Evolutionary conservation across 2,329 filamentous ascomycete genomes (phyloP).

Genomic region (Coniochaeta sp.): DNA sequence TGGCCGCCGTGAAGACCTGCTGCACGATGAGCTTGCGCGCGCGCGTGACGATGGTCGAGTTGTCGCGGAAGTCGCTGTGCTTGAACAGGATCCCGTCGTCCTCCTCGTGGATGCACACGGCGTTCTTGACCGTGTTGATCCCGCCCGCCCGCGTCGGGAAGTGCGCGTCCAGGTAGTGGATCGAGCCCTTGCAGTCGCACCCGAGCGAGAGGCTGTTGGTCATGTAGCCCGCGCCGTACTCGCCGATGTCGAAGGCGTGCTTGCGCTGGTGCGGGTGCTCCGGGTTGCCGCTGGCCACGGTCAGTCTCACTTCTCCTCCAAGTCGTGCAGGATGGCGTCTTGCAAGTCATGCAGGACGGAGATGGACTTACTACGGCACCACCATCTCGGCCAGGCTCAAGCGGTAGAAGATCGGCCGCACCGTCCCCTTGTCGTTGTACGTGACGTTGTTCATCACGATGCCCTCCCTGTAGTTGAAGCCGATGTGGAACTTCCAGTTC

Average conservation of each 20-base stretch:
- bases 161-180: conserved; percentile 84
- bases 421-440: conserved; percentile 74
- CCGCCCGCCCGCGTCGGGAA: conserved; percentile 74
- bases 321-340: no score
- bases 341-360: neutral
- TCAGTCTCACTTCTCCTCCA: neutral
- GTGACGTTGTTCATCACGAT: conserved; percentile 86
- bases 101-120: conserved; percentile 92
- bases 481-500: conserved; percentile 88
- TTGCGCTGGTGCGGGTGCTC: conserved; percentile 76
- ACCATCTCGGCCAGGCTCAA: conserved; percentile 91
- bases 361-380: conserved; percentile 58
- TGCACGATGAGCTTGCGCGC: conserved; percentile 81
- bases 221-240: conserved; percentile 79
- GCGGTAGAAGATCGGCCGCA: conserved; percentile 78
- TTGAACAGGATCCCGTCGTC: conserved; percentile 90
- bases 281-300: conserved; percentile 52
- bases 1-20: conserved; percentile 90
- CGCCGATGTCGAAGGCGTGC: conserved; percentile 73
- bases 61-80: conserved; percentile 88
- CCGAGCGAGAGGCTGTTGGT: conserved; percentile 70
- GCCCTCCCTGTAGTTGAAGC: conserved; percentile 92
- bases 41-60: conserved; percentile 78
- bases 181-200: conserved; percentile 83
- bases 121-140: conserved; percentile 81